Evolutionary conservation across 2,329 filamentous ascomycete species (phyloP).

Genomic region (Sarocladium oryzae): DNA sequence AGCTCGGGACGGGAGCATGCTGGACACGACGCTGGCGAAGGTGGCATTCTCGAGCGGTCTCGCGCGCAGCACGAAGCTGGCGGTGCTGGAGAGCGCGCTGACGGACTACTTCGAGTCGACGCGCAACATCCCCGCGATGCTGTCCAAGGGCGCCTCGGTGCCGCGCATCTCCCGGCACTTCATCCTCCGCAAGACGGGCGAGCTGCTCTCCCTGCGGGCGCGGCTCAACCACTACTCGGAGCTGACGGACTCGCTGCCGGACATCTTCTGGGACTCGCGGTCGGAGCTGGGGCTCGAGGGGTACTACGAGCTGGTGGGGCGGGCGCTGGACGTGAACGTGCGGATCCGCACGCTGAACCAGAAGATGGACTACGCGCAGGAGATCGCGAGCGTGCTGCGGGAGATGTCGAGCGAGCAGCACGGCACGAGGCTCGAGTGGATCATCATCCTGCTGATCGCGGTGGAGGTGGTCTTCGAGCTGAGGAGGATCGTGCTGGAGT

Average conservation of each 20-base stretch:
- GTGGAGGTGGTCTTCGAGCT: constrained; percentile 90
- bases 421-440: constrained; percentile 82
- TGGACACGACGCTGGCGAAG: constrained; percentile 72
- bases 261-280: constrained; percentile 92
- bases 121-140: constrained; percentile 68
- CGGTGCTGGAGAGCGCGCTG: constrained; percentile 79
- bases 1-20: constrained; percentile 33
- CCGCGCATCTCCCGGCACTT: constrained; percentile 53
- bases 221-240: constrained; percentile 96
- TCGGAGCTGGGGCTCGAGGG: constrained; percentile 86
- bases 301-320: constrained; percentile 91
- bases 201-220: constrained; percentile 80
- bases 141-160: constrained; percentile 54
- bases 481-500: constrained; percentile 63
- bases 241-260: constrained; percentile 87
- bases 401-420: constrained; percentile 89
- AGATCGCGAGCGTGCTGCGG: constrained; percentile 83
- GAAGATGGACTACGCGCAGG: constrained; percentile 96
- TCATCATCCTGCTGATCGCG: constrained; percentile 88
- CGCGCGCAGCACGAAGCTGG: constrained; percentile 87
- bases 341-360: constrained; percentile 89
- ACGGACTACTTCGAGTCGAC: constrained; percentile 83
- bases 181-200: constrained; percentile 88
- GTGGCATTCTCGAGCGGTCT: constrained; percentile 95
- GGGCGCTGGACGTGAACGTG: constrained; percentile 83